These are phyloP conservation scores for Tephrocybe sp. DNA, from an alignment of 768 basidiomycete genomes.

Conservation along the genomic window DNA sequence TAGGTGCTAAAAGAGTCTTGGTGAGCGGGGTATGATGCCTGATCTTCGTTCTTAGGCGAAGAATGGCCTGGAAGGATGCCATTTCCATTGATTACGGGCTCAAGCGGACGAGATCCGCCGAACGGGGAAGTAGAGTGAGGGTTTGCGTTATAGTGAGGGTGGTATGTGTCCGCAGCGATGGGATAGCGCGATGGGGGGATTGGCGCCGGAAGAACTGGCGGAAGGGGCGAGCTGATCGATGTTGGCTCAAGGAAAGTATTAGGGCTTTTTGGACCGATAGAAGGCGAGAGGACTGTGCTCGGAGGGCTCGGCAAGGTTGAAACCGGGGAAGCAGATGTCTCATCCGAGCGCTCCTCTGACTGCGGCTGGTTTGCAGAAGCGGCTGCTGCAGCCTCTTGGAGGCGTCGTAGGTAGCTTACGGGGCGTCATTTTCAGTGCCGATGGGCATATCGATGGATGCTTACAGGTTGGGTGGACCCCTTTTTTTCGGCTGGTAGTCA, in stretches of 20 bases:
- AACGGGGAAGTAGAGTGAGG: constrained; percentile 48
- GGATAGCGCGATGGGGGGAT: constrained; percentile 69
- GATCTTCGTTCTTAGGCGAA: constrained; percentile 45
- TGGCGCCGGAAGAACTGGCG: constrained; percentile 39
- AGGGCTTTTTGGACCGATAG: constrained; percentile 41
- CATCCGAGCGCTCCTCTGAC: constrained; percentile 33
- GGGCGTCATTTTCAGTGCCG: constrained; percentile 7
- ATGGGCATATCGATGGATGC: constrained; percentile 20
- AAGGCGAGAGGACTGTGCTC: constrained; percentile 44
- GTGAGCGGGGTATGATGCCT: constrained; percentile 36
- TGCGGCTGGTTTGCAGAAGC: constrained; percentile 40
- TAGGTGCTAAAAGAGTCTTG: constrained; percentile 61
- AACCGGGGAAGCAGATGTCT: constrained; percentile 42
- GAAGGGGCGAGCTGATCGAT: constrained; percentile 34
- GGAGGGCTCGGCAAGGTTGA: constrained; percentile 49
- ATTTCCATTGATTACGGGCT: constrained; percentile 33
- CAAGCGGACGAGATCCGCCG: constrained; percentile 35
- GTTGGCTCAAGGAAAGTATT: constrained; percentile 54
- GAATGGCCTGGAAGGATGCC: constrained; percentile 27
- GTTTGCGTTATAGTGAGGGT: constrained; percentile 50
- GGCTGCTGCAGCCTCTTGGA: constrained; percentile 74
- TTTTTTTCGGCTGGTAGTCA: constrained; percentile 90
- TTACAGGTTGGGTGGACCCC: constrained; percentile 90
- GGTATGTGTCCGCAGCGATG: constrained; percentile 67
- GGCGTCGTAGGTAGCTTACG: constrained; percentile 68